Conservation (phyloP, 1,284 basidiomycete species). For the Volvariella surrecta region DNA sequence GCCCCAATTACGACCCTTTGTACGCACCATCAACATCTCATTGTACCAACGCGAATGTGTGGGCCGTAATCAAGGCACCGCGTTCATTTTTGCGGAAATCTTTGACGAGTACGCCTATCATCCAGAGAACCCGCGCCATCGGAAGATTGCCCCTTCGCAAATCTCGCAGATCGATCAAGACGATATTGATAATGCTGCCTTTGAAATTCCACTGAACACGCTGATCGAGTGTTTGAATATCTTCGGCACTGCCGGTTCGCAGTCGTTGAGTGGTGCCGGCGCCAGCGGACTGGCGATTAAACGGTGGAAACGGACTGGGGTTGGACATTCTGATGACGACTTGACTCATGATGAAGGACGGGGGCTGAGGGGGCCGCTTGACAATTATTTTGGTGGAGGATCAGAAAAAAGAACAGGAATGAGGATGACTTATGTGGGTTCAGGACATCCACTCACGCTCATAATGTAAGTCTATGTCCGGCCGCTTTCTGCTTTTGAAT, state of each 20-base stretch:
- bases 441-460: constrained; percentile 73
- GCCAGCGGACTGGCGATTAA: constrained; percentile 23
- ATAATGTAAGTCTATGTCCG: constrained; percentile 55
- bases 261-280: constrained; percentile 18
- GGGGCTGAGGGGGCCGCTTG: constrained; percentile 21
- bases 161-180: constrained; percentile 22
- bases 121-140: constrained; percentile 23
- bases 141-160: constrained; percentile 10
- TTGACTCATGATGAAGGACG: constrained; percentile 17
- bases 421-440: constrained; percentile 76
- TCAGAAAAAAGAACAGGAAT: constrained; percentile 70
- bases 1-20: no score
- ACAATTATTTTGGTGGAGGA: constrained; percentile 42
- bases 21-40: no score
- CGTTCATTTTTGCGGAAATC: constrained; percentile 74
- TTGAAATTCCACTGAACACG: constrained; percentile 78
- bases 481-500: constrained; percentile 5
- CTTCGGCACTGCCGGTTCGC: constrained; percentile 69
- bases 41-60: no score
- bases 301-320: constrained; percentile 42
- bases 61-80: constrained; percentile 49
- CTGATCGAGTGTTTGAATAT: constrained; percentile 88
- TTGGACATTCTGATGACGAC: constrained; percentile 34
- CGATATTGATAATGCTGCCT: constrained; percentile 34
- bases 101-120: constrained; percentile 73